Conservation (phyloP, 176 grass and related monocot genomes). For the Oryza rufipogon region DNA sequence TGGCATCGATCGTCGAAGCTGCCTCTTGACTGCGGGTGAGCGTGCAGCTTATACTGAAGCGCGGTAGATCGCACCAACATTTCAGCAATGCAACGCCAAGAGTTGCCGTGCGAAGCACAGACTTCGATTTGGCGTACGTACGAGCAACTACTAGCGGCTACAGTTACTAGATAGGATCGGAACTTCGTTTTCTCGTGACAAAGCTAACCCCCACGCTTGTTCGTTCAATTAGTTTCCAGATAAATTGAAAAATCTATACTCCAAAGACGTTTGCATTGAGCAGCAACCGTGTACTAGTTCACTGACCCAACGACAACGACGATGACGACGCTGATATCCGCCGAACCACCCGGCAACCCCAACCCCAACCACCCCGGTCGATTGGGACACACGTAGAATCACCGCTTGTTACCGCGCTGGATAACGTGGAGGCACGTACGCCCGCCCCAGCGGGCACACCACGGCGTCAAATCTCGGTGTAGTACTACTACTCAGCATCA, state of each 20-base stretch:
- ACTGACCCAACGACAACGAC: not conserved
- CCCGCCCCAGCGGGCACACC: not conserved
- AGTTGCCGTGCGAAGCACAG: not conserved
- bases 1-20: no score
- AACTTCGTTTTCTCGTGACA: not conserved
- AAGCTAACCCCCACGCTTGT: not conserved
- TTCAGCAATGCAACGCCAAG: not conserved
- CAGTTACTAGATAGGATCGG: no score
- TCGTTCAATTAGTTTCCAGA: not conserved
- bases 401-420: not conserved
- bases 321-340: not conserved
- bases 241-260: not conserved
- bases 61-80: no score
- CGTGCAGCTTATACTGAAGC: no score
- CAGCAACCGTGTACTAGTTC: not conserved
- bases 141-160: no score
- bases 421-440: not conserved
- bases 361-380: not conserved
- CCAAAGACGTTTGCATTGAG: not conserved
- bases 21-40: no score
- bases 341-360: not conserved
- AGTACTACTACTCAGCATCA: not conserved
- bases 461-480: not conserved
- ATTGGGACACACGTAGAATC: not conserved
- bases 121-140: not conserved